Evolutionary conservation across 1,139 yeast species (phyloP).

Genomic region (Debaryomycetaceae sp.): DNA sequence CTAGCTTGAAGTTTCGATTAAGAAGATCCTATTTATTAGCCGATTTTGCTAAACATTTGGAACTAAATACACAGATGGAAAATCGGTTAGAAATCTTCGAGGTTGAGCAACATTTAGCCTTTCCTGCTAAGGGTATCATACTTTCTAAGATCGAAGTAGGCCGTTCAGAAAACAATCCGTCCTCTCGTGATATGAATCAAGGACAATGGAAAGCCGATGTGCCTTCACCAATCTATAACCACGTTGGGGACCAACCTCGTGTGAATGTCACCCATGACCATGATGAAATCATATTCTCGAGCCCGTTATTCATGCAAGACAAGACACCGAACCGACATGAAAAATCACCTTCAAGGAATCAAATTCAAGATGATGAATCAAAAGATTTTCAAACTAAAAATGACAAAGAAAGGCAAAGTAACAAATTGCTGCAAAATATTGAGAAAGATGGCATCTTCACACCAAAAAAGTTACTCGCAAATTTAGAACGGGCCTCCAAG

Average conservation of each 20-base stretch:
- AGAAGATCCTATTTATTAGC: background rate
- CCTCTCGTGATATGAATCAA: background rate
- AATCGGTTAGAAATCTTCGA: background rate
- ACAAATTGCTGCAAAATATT: background rate
- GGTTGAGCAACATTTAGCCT: background rate
- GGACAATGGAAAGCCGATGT: background rate
- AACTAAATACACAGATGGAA: background rate
- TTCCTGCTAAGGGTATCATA: background rate
- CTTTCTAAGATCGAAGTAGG: background rate
- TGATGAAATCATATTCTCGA: background rate
- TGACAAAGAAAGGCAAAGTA: background rate
- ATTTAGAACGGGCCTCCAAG: conserved; percentile 1
- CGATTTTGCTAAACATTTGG: background rate
- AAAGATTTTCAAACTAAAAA: too few species aligned
- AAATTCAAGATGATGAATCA: background rate
- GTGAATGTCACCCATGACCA: background rate
- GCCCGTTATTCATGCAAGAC: background rate
- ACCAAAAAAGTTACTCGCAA: background rate
- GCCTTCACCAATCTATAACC: background rate
- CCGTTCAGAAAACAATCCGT: background rate
- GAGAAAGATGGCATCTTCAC: background rate
- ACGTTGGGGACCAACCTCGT: background rate
- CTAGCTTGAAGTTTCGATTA: background rate
- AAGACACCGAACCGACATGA: background rate
- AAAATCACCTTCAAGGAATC: background rate